Conservation (phyloP, 1,284 basidiomycete species). For the Sphagnurus paluster region DNA sequence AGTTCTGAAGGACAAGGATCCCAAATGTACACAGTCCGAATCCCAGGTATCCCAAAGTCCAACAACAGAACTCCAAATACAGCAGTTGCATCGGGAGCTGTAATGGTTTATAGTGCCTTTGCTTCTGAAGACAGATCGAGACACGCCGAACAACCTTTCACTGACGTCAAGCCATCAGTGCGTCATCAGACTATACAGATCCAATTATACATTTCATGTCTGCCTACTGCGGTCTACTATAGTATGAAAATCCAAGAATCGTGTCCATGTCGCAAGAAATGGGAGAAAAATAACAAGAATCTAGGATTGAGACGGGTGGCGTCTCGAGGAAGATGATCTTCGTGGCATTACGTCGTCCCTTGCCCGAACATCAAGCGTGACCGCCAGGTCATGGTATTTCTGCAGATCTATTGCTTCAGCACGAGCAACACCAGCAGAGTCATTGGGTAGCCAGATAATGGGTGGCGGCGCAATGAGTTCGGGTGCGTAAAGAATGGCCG, state of each 20-base stretch:
- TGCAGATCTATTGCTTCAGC: constrained; percentile 72
- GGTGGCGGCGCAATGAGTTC: constrained; percentile 75
- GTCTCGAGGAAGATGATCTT: constrained; percentile 34
- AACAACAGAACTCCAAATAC: too few species aligned
- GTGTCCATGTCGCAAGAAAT: constrained; percentile 8
- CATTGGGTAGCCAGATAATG: constrained; percentile 80
- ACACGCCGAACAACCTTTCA: constrained; percentile 14
- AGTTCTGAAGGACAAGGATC: not conserved
- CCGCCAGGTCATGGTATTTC: constrained; percentile 65
- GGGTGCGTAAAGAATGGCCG: constrained; percentile 76
- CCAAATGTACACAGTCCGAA: too few species aligned
- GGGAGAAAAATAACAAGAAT: constrained; percentile 10
- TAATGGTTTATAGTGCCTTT: too few species aligned
- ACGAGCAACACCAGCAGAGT: constrained; percentile 66
- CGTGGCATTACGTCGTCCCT: constrained; percentile 48
- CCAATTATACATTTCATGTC: constrained; percentile 4
- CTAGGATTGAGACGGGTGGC: constrained; percentile 19
- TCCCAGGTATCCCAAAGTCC: too few species aligned
- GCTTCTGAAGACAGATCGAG: not conserved
- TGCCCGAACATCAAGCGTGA: constrained; percentile 65
- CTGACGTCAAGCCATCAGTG: constrained; percentile 8
- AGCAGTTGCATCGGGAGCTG: not conserved
- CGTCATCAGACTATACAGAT: constrained; percentile 10
- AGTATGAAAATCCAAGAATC: constrained; percentile 3
- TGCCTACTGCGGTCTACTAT: too few species aligned